Evolutionary conservation across 1,139 yeast genomes (phyloP).

Genomic region (Pichia sp.): DNA sequence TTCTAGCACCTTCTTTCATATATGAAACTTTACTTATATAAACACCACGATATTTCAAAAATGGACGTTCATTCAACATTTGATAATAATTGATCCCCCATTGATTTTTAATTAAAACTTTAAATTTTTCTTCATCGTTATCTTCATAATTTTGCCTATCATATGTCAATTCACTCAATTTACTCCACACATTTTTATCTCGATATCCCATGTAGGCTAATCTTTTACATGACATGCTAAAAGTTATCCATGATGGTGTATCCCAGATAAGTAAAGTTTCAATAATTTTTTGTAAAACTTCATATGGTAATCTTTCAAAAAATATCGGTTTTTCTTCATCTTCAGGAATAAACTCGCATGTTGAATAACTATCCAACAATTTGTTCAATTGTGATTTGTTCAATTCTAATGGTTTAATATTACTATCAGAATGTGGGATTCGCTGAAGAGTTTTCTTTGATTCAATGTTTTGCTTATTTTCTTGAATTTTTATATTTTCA

Average conservation of each 20-base stretch:
- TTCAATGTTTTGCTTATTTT: conserved; percentile 2
- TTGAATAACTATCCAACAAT: conserved; percentile 30
- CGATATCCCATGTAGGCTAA: conserved; percentile 59
- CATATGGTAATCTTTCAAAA: conserved; percentile 56
- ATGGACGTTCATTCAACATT: conserved; percentile 58
- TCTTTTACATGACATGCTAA: conserved; percentile 57
- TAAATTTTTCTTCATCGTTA: conserved; percentile 24
- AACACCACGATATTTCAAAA: conserved; percentile 71
- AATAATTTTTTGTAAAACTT: conserved; percentile 53
- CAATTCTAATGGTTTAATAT: conserved; percentile 24
- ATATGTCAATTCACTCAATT: conserved; percentile 48
- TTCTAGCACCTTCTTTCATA: conserved; percentile 70
- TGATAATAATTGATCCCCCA: conserved; percentile 44
- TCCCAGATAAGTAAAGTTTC: conserved; percentile 42
- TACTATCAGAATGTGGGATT: conserved; percentile 15
- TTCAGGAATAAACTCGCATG: conserved; percentile 34
- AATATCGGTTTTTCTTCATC: conserved; percentile 45
- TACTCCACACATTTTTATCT: conserved; percentile 50
- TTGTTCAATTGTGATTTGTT: conserved; percentile 37
- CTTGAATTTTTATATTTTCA: conserved; percentile 1
- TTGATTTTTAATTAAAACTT: conserved; percentile 37
- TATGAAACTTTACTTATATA: conserved; percentile 84
- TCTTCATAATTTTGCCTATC: conserved; percentile 47
- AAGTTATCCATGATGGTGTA: conserved; percentile 63
- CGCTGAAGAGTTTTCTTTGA: conserved; percentile 6